These are phyloP conservation scores for Reutealis trisperma DNA, from an alignment of 345 rosid species.

Conservation along the genomic window DNA sequence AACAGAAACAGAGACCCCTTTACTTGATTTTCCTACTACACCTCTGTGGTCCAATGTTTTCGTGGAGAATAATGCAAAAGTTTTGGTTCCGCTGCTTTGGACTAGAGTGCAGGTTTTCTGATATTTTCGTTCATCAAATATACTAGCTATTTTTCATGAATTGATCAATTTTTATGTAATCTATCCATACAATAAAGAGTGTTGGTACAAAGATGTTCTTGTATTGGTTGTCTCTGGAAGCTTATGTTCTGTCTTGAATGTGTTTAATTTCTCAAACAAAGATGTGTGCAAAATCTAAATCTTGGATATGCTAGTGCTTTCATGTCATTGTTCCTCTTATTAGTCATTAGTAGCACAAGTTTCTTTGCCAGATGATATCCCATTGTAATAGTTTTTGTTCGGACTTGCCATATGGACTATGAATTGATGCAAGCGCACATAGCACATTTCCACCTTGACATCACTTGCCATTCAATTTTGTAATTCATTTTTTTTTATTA, in stretches of 20 bases:
- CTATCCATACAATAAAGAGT: not conserved
- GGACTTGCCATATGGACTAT: not conserved
- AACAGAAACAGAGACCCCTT: constrained; percentile 92
- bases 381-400: not conserved
- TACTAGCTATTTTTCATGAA: constrained; percentile 13
- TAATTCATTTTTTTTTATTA: not conserved
- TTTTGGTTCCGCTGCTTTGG: constrained; percentile 93
- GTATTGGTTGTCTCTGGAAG: constrained; percentile 3
- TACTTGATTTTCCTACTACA: constrained; percentile 83
- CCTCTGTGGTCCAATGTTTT: constrained; percentile 88
- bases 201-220: not conserved
- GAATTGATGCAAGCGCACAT: not conserved
- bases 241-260: constrained; percentile 3
- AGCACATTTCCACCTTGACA: not conserved
- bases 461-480: not conserved
- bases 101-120: constrained; percentile 90
- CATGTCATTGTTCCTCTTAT: not conserved
- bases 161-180: not conserved
- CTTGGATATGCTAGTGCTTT: not conserved
- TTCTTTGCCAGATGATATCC: not conserved
- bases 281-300: not conserved
- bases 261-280: not conserved
- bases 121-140: constrained; percentile 13
- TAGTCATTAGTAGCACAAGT: not conserved
- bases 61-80: constrained; percentile 91